Base-by-base conservation (phyloP, 148 eudicot species). In the Chenopodium album region DNA sequence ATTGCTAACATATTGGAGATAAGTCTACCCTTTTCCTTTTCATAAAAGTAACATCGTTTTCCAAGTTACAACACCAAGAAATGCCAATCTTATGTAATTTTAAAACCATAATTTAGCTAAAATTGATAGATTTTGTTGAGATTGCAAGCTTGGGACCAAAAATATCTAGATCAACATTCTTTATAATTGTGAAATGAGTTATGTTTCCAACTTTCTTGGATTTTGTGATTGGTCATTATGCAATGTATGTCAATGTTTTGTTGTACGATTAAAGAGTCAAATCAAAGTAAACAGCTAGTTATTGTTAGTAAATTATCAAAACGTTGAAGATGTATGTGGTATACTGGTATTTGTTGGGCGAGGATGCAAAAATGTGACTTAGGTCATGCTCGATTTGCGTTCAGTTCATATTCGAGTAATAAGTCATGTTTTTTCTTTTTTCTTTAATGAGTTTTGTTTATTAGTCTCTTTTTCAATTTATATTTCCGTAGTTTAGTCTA, bases 201-300 rank as follows among this genome's bases (percentile, higher is more conserved):
- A 67, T 44, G 14, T 59, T 59, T 41, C 34, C 7, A 73, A 78
- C 65, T 29, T 78, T 48, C 73, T 78, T 71, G 85, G 46, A 67
- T 19, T 46, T 29, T 71, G 78, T 56, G 48, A 46, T 60, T 78
- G 81, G 81, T 78, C 78, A 1, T 9, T 31, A 60, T 64, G 73
- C 78, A 78, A 72, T 72, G 81, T 71, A 82, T 48, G 72, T 78
- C 48, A 47, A 71, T 68, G 66, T 48, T 77, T 26, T 71, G 76
- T 54, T 20, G 66, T 22, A 62, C 28, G 66, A 1, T 22, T 20
- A 20, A 62, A 62, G 66, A 62, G 66, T 62, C 26, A 20, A 20
- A 62, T 5, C 6, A 2, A 22, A 62, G 66, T 14, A 17, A 59
- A n/a, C 26, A 62, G n/a, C 66, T 19, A 17, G 62, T 56, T 56